These are phyloP conservation scores for Penicillium freii DNA, from an alignment of 2,329 filamentous ascomycete genomes.

Conservation along the genomic window DNA sequence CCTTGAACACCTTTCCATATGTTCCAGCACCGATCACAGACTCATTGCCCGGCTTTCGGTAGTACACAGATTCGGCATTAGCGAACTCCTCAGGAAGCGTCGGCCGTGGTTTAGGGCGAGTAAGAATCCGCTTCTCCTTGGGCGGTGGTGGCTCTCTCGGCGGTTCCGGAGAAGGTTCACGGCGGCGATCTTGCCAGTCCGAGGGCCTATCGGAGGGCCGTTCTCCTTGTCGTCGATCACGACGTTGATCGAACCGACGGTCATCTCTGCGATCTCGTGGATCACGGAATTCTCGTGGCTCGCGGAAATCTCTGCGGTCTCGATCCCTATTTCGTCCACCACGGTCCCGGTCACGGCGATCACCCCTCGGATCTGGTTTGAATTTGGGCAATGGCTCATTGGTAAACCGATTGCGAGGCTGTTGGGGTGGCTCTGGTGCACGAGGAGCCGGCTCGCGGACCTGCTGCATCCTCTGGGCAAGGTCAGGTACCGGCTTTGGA, in stretches of 20 bases:
- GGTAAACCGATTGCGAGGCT: slow-evolving; percentile 41
- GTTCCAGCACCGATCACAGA: slow-evolving; percentile 94
- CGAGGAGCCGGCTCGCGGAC: slow-evolving; percentile 40
- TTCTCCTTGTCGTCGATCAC: slow-evolving; percentile 38
- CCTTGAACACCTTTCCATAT: slow-evolving; percentile 95
- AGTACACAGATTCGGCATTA: slow-evolving; percentile 85
- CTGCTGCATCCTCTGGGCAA: slow-evolving; percentile 51
- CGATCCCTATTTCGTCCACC: slow-evolving; percentile 38
- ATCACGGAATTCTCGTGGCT: slow-evolving; percentile 32
- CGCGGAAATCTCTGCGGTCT: slow-evolving; percentile 38
- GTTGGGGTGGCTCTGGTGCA: slow-evolving; percentile 28
- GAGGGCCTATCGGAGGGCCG: slow-evolving; percentile 24
- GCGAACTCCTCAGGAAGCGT: slow-evolving; percentile 69
- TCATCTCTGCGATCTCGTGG: slow-evolving; percentile 38
- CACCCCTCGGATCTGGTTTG: slow-evolving; percentile 42
- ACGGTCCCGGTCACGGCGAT: slow-evolving; percentile 46
- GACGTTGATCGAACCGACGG: slow-evolving; percentile 41
- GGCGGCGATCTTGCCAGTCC: slow-evolving; percentile 49
- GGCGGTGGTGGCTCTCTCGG: slow-evolving; percentile 48
- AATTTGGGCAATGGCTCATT: slow-evolving; percentile 39
- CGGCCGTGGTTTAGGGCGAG: slow-evolving; percentile 68
- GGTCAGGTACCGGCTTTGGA: slow-evolving; percentile 51
- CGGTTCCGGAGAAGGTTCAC: slow-evolving; percentile 46
- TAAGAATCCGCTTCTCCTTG: slow-evolving; percentile 66
- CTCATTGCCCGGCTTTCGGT: slow-evolving; percentile 92